Conservation (phyloP, 2,329 filamentous ascomycete genomes). For the Penicillium olsonii region DNA sequence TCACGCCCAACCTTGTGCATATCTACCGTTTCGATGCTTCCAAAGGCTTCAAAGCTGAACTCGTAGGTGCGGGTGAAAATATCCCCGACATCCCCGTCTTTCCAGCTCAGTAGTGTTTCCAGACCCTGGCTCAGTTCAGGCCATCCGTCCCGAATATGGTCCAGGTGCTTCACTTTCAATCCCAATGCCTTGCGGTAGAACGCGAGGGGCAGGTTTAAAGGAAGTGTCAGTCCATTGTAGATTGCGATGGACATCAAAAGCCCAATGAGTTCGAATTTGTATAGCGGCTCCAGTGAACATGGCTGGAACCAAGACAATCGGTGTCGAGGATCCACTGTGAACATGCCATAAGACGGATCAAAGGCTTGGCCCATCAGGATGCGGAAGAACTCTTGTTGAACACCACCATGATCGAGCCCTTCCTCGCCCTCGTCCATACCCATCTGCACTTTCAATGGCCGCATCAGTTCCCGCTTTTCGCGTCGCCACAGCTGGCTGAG, state of each 20-base stretch:
- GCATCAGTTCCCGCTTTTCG: slow-evolving; percentile 76
- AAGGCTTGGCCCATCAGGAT: slow-evolving; percentile 78
- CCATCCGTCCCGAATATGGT: slow-evolving; percentile 86
- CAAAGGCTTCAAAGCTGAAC: slow-evolving; percentile 69
- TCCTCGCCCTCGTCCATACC: slow-evolving; percentile 82
- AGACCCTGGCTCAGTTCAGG: slow-evolving; percentile 76
- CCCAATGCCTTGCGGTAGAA: slow-evolving; percentile 80
- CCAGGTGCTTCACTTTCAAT: slow-evolving; percentile 66
- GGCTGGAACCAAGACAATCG: slow-evolving; percentile 88
- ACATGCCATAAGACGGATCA: slow-evolving; percentile 72
- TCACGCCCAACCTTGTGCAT: slow-evolving; percentile 50
- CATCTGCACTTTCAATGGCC: slow-evolving; percentile 84
- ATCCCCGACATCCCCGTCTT: slow-evolving; percentile 77
- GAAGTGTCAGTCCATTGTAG: slow-evolving; percentile 90
- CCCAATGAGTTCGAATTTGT: slow-evolving; percentile 89
- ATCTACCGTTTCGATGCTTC: slow-evolving; percentile 55
- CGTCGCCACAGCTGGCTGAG: slow-evolving; percentile 89
- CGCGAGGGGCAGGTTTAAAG: slow-evolving; percentile 81
- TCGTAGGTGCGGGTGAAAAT: slow-evolving; percentile 83
- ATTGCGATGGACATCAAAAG: slow-evolving; percentile 85
- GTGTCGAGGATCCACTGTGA: slow-evolving; percentile 74
- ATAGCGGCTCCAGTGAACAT: slow-evolving; percentile 75
- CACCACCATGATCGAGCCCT: slow-evolving; percentile 89
- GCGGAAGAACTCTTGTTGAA: slow-evolving; percentile 95
- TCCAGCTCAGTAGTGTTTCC: slow-evolving; percentile 72